Evolutionary conservation across 768 basidiomycete genomes (phyloP), one percentile per base, ranked within the genome.

Genomic region (Mycena chlorophos): DNA sequence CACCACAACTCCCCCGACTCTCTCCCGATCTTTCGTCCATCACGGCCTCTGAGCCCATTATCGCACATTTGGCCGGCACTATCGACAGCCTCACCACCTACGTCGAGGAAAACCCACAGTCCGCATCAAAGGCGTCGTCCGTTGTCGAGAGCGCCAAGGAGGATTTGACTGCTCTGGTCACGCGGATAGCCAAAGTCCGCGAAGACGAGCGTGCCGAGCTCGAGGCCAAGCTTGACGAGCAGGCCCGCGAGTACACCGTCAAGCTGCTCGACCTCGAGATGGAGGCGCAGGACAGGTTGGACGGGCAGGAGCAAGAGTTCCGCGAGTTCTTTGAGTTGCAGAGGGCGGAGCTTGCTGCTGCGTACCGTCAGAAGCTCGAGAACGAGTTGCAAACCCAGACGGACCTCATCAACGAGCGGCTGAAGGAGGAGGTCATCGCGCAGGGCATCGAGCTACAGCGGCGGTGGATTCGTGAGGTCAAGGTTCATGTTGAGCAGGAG

Each of bases 371-470:
- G 69, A 94, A 91, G 69, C 79, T 98, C 19, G 86, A 94, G 55
- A 73, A 80, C 16, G 96, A 99, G 71, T 77, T 98, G 40, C 81
- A 82, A 66, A 86, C 85, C 1, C 96, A 98, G 69, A 91, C 91
- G 30, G 89, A 94, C 66, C 80, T 97, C 57, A 94, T 98, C 69
- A 94, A 98, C 69, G 86, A 98, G 75, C 86, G 94, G 38, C 79
- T 99, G 55, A 91, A 88, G 69, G 92, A 96, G 69, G 94, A 96
- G 69, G 93, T 98, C 51, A 81, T 98, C 49, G 89, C 94, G 3
- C 95, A 98, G 70, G 97, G 95, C 17, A 94, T 99, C 65, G 97
- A 98, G 73, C 85, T 98, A 22, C 97, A 98, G 69, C 87, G 94
- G 48, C 83, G 92, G 51, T 98, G 96, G 95, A 90, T 99, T 38